Evolutionary conservation across 371 early-diverging fungal genomes (phyloP).

Genomic region (Rozella allomycis): DNA sequence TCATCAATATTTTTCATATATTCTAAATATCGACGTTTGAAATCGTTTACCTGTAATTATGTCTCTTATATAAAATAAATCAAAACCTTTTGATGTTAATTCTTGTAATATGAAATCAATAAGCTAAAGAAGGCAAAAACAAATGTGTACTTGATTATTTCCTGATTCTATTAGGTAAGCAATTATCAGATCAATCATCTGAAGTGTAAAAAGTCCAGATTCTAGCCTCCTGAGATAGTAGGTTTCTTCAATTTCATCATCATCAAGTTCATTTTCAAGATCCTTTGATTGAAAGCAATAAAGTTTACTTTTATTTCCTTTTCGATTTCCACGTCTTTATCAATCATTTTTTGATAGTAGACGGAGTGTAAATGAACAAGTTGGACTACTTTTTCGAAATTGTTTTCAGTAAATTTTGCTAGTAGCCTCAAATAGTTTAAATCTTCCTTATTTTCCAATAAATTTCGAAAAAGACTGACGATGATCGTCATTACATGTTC

Average conservation of each 20-base stretch:
- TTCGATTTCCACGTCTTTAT: conserved; percentile 4
- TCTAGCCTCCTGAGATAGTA: conserved; percentile 38
- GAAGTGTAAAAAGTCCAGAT: conserved; percentile 59
- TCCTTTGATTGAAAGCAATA: conserved; percentile 6
- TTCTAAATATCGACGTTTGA: too few species aligned
- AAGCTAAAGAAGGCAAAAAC: too few species aligned
- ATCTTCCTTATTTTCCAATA: conserved; percentile 7
- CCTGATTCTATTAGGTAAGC: too few species aligned
- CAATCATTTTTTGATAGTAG: conserved; percentile 35
- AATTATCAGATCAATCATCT: conserved; percentile 41
- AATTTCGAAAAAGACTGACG: conserved; percentile 37
- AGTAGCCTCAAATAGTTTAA: conserved; percentile 46
- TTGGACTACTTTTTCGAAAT: conserved; percentile 50
- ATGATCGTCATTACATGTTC: conserved; percentile 65
- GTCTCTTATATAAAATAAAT: too few species aligned
- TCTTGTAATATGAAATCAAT: too few species aligned
- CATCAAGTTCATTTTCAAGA: conserved; percentile 23
- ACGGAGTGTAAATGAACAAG: conserved; percentile 44
- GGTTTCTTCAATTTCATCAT: conserved; percentile 35
- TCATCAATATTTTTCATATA: too few species aligned
- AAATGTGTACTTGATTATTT: too few species aligned
- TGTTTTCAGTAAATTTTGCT: conserved; percentile 57
- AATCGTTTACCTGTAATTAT: too few species aligned
- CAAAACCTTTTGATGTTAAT: too few species aligned
- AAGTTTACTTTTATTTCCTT: conserved; percentile 12